Evolutionary conservation across 345 rosid genomes (phyloP).

Genomic region (Melastoma malabathricum): DNA sequence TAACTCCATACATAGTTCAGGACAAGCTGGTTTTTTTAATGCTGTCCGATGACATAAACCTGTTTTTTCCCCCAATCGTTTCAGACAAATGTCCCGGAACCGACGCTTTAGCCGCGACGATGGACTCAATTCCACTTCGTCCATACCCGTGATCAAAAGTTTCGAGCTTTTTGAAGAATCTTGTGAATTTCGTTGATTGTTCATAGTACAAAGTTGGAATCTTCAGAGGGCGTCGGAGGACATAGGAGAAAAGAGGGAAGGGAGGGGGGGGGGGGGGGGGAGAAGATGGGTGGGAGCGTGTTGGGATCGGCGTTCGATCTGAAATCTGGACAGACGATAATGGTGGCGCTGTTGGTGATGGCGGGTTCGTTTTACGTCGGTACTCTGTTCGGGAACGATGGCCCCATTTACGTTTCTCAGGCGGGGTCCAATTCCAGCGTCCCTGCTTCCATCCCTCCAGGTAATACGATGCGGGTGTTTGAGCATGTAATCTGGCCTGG

Average conservation of each 20-base stretch:
- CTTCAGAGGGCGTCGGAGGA: not conserved
- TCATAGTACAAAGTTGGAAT: too few species aligned
- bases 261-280: conserved; percentile 1
- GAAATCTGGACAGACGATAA: conserved; percentile 59
- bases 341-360: conserved; percentile 55
- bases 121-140: too few species aligned
- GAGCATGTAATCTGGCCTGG: too few species aligned
- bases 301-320: conserved; percentile 52
- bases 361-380: conserved; percentile 71
- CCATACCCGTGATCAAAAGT: too few species aligned
- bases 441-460: conserved; percentile 12
- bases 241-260: not conserved
- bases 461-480: not conserved
- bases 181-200: too few species aligned
- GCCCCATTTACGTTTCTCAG: conserved; percentile 32
- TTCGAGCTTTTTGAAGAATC: too few species aligned
- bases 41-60: too few species aligned
- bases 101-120: too few species aligned
- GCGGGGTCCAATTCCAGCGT: conserved; percentile 15
- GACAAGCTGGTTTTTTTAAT: too few species aligned
- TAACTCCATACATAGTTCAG: too few species aligned
- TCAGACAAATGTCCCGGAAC: too few species aligned
- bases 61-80: too few species aligned
- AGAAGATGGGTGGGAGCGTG: conserved; percentile 38
- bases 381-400: conserved; percentile 59